Evolutionary conservation across 345 rosid species (phyloP), one percentile per base, ranked within the genome.

Genomic region (Trapa incisa): DNA sequence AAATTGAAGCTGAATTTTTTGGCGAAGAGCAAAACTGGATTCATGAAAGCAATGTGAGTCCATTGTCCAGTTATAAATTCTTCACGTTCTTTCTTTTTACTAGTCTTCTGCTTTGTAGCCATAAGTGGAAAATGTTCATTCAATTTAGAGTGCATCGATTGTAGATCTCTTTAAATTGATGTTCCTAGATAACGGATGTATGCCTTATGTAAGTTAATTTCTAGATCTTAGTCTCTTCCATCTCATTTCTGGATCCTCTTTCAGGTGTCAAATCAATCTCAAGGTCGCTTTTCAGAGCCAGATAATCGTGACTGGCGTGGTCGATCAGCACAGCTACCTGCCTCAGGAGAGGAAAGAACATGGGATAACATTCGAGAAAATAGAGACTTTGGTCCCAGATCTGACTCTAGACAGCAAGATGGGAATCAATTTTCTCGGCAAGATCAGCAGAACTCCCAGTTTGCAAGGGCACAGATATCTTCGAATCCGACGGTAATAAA

Each of bases 271-370:
- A 80, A 3, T 80, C 88, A 80, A 75, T 29, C 72, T 75, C 93
- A 71, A 74, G 76, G 68, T 73, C 93, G 97, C 43, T 91, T 78
- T 71, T 75, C 87, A 37, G 95, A 94, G 80, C 82, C 86, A 38
- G 97, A 91, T 77, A 91, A 77, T 76, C 97, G 97, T 64, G 95
- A 94, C 70, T 94, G 96, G 97, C 96, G 87, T 65, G 81, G 71
- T 37, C 96, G 95, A 71, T 69, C 87, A 60, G 81, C 87, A 62
- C 90, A 81, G 57, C 53, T 76, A 68, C 42, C 87, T 75, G 17
- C 83, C 10, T 37, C 91, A 65, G 86, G 89, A 67, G 96, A 87
- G 76, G 96, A 89, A 70, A 72, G 86, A 72, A 82, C 94, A 15
- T 78, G 86, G 83, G 91, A 89, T 63, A 75, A 82, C 45, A 76